These are phyloP conservation scores for Anisodus acutangulus DNA, from an alignment of 257 asterid genomes.

Conservation along the genomic window DNA sequence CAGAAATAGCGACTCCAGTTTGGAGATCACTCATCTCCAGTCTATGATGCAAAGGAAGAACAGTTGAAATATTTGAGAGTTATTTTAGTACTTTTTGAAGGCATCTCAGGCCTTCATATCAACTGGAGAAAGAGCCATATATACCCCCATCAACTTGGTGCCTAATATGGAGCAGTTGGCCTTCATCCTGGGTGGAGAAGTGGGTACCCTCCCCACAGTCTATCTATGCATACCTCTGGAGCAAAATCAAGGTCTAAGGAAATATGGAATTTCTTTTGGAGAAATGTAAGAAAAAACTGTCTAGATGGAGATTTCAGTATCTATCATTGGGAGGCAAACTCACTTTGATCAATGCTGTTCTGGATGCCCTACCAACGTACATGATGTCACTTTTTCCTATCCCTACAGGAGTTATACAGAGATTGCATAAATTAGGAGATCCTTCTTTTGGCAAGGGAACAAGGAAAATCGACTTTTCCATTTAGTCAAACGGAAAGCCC, in stretches of 20 bases:
- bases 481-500: neutral
- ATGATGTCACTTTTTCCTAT: neutral
- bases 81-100: neutral
- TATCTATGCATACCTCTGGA: neutral
- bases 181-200: neutral
- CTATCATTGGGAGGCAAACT: neutral
- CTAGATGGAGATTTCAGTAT: neutral
- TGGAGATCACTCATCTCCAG: neutral
- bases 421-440: neutral
- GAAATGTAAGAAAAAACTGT: neutral
- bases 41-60: neutral
- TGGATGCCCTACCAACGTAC: neutral
- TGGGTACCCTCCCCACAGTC: neutral
- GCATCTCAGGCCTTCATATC: neutral
- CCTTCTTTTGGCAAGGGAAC: neutral
- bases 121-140: neutral
- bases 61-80: no score
- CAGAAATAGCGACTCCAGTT: neutral
- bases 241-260: neutral
- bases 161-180: no score
- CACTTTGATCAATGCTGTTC: neutral
- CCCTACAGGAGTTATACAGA: neutral
- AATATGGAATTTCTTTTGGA: neutral
- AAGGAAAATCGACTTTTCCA: neutral
- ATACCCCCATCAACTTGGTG: neutral